Conservation (phyloP, 805 yeast genomes). For the Teunomyces barrocoloradensis region DNA sequence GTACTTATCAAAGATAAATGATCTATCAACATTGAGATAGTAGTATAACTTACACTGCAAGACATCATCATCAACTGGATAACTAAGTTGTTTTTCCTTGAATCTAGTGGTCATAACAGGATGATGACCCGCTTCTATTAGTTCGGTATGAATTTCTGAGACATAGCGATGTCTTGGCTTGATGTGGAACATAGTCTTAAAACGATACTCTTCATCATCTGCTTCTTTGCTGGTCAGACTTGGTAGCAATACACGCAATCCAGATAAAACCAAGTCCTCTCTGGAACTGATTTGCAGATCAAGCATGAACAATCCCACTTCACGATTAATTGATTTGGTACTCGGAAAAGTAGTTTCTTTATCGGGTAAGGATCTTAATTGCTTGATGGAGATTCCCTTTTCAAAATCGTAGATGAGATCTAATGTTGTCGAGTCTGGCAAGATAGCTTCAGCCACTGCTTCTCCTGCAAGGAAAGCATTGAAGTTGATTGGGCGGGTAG, state of each 20-base stretch:
- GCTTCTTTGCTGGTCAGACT: conserved; percentile 5
- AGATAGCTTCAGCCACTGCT: not conserved
- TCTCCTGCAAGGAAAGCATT: not conserved
- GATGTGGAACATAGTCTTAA: conserved; percentile 40
- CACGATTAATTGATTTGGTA: conserved; percentile 17
- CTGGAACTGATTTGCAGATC: conserved; percentile 24
- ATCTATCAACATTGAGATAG: conserved; percentile 29
- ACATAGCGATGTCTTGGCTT: conserved; percentile 36
- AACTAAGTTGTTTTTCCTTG: conserved; percentile 1
- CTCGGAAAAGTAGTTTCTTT: not conserved
- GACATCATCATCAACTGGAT: conserved; percentile 23
- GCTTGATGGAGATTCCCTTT: not conserved
- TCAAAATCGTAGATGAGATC: conserved; percentile 3
- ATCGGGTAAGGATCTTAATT: not conserved
- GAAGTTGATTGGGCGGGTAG: conserved; percentile 3
- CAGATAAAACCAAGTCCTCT: conserved; percentile 37
- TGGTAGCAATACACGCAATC: conserved; percentile 27
- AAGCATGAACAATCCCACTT: conserved; percentile 36
- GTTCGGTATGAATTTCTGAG: not conserved
- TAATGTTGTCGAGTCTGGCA: not conserved
- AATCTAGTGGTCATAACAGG: conserved; percentile 26
- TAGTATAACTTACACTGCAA: conserved; percentile 30
- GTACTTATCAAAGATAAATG: conserved; percentile 38
- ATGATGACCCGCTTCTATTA: conserved; percentile 33
- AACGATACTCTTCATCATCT: conserved; percentile 18